Base-by-base conservation (phyloP, 768 basidiomycete species). In the Suillus paluster region DNA sequence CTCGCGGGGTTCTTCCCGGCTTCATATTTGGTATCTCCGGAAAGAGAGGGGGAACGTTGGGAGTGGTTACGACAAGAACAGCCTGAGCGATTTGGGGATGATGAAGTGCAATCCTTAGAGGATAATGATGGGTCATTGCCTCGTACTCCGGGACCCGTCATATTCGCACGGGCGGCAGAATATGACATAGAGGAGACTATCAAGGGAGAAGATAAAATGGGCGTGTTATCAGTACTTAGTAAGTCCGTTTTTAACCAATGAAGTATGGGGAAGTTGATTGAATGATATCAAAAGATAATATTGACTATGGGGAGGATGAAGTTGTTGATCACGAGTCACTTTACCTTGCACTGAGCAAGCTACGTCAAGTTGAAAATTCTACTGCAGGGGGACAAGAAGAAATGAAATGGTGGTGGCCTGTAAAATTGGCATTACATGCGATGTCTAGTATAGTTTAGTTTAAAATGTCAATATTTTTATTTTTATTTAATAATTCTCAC, bases 1-100 rank as follows among this genome's bases (percentile, higher is more conserved):
- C 74, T 86, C 60, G 69, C 71, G 36, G 78, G 78, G 10, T 84
- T 85, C 73, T 84, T 84, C 69, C 83, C 84, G 6, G 63, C 67
- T 5, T 66, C 79, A 11, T 64, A 65, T 45, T 60, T 67, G 25
- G 67, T 58, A 46, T 58, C 41, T 56, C 68, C 42, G 44, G 23
- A 58, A 66, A 59, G 34, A 50, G 71, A 71, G 30, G 72, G 68
- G 25, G 71, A 73, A 58, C 73, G 75, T 62, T 83, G 81, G 80
- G 65, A 68, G 39, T 84, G 84, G 84, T 67, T 81, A 68, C 68
- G 69, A 60, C 62, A 70, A 36, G 71, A 70, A 19, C 73, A 76
- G 64, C 27, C 17, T 48, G 46, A 25, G 23, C 14, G 12, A 27
- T n/a, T 39, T 41, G n/a, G 19, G 23, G 36, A 38, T 21, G 45